Percentiles rank a stretch among this genome's conserved stretches.
Conservation (phyloP, 2,329 filamentous ascomycete species). For the Colletotrichum sp. region DNA sequence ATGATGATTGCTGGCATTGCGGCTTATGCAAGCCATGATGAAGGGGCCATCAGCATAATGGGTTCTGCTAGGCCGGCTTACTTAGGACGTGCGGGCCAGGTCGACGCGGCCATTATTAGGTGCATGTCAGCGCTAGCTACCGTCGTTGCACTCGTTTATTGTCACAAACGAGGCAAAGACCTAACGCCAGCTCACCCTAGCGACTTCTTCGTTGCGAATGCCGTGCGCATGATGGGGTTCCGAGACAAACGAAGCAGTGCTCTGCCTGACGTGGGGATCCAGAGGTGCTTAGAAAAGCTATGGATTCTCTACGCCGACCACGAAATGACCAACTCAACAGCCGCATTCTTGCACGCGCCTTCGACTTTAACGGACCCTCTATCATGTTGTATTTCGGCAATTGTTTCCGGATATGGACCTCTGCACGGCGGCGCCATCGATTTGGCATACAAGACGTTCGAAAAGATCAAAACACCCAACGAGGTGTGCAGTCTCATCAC, state of each 20-base stretch:
- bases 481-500: conserved; percentile 42
- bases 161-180: conserved; percentile 39
- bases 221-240: conserved; percentile 33
- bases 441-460: conserved; percentile 46
- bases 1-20: conserved; percentile 41
- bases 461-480: conserved; percentile 38
- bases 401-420: background rate
- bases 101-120: background rate
- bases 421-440: conserved; percentile 56
- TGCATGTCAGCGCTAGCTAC: background rate
- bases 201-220: conserved; percentile 43
- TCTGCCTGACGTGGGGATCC: conserved; percentile 32
- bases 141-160: conserved; percentile 28
- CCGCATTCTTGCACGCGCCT: conserved; percentile 48
- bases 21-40: conserved; percentile 34
- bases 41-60: conserved; percentile 28
- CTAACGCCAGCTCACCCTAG: conserved; percentile 36
- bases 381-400: conserved; percentile 41
- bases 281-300: conserved; percentile 33
- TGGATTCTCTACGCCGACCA: conserved; percentile 53
- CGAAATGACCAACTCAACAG: conserved; percentile 54
- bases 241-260: background rate
- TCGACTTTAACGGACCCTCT: conserved; percentile 51
- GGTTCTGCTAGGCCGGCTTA: background rate
- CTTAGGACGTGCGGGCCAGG: background rate